Conservation (phyloP, 2,329 filamentous ascomycete species). For the Penicillium glabrum region DNA sequence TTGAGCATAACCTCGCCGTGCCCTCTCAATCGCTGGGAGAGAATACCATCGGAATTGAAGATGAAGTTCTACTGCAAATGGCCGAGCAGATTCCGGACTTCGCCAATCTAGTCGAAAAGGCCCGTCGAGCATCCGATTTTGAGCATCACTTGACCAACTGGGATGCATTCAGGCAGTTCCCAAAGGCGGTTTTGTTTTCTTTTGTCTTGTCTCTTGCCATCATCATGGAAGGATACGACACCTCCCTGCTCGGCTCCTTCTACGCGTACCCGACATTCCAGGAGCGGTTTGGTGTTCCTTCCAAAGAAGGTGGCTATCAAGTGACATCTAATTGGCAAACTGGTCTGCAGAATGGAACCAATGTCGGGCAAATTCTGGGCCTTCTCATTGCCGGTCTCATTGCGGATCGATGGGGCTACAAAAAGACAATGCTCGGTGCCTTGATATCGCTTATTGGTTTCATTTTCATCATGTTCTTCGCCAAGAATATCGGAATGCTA, state of each 20-base stretch:
- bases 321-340: constrained; percentile 34
- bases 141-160: constrained; percentile 37
- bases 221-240: constrained; percentile 45
- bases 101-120: background rate
- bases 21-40: background rate
- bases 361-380: constrained; percentile 26
- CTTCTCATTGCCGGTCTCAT: constrained; percentile 29
- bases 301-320: constrained; percentile 20
- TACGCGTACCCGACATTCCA: constrained; percentile 34
- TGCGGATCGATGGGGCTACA: constrained; percentile 31
- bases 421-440: constrained; percentile 33
- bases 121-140: background rate
- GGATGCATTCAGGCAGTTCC: constrained; percentile 30
- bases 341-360: constrained; percentile 25
- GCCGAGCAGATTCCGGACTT: background rate
- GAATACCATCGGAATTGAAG: background rate
- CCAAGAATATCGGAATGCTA: background rate
- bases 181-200: constrained; percentile 39
- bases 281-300: constrained; percentile 28
- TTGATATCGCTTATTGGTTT: constrained; percentile 43
- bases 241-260: constrained; percentile 35
- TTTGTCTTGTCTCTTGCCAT: constrained; percentile 37
- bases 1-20: background rate
- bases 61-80: background rate
- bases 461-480: constrained; percentile 49